These are phyloP conservation scores for Mycena sp. DNA, from an alignment of 1,284 basidiomycete genomes.

Conservation along the genomic window DNA sequence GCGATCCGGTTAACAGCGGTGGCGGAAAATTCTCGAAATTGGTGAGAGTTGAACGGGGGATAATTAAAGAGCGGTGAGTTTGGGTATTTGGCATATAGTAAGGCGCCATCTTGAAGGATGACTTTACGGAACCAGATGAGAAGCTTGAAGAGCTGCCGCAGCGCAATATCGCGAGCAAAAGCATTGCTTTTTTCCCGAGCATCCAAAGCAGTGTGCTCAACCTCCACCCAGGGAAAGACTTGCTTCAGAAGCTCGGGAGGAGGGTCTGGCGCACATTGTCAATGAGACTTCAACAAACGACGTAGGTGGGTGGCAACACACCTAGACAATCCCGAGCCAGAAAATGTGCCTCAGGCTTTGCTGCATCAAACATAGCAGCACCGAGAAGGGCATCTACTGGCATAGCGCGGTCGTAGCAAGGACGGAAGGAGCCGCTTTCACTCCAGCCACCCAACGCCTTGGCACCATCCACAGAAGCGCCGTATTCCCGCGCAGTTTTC, in stretches of 20 bases:
- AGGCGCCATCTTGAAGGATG: not conserved
- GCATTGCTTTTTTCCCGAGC: not conserved
- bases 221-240: not conserved
- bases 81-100: not conserved
- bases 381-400: constrained; percentile 41
- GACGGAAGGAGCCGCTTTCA: constrained; percentile 27
- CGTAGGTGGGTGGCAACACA: constrained; percentile 11
- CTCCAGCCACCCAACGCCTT: constrained; percentile 42
- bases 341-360: constrained; percentile 37
- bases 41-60: not conserved
- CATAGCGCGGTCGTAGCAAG: constrained; percentile 40
- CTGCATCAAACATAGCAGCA: constrained; percentile 41
- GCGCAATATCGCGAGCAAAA: not conserved
- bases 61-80: not conserved
- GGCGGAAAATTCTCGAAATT: not conserved
- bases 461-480: constrained; percentile 30
- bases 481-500: constrained; percentile 31
- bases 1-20: not conserved
- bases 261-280: not conserved
- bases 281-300: too few relatives aligned
- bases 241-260: not conserved
- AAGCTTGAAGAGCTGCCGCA: not conserved
- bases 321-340: constrained; percentile 37
- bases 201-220: not conserved
- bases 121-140: not conserved